phyloP scores from a whole-genome alignment of 2,329 filamentous ascomycete genomes.

The Xylaria sp. region DNA sequence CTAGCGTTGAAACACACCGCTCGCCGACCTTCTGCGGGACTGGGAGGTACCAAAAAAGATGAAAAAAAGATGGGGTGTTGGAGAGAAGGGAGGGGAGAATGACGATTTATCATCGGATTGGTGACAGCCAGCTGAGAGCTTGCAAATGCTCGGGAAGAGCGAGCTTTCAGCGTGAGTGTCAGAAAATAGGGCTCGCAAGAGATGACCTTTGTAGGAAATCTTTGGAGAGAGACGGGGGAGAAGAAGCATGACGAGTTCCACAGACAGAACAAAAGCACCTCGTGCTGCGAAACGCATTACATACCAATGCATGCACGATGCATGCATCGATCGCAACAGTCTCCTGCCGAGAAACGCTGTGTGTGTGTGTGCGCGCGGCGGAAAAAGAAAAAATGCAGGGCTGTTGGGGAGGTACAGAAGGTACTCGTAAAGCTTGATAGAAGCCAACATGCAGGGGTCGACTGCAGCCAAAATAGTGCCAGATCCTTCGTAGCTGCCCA shows the following conservation, averaged over 20 bases:
- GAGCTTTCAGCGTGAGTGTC: constrained; percentile 1
- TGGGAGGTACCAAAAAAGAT: not conserved
- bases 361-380: not conserved
- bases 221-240: not conserved
- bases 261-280: not conserved
- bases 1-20: constrained; percentile 5
- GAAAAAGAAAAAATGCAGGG: constrained; percentile 7
- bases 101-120: not conserved
- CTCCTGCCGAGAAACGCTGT: constrained; percentile 19
- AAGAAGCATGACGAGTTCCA: not conserved
- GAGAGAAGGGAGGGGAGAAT: not conserved
- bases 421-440: not conserved
- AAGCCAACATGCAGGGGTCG: not conserved
- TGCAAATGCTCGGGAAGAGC: not conserved
- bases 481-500: constrained; percentile 1
- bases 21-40: not conserved
- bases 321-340: constrained; percentile 9
- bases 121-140: not conserved
- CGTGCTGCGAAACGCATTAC: constrained; percentile 8
- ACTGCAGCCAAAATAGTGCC: not conserved
- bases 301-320: constrained; percentile 16
- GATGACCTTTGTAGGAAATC: not conserved
- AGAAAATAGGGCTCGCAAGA: not conserved
- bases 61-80: not conserved
- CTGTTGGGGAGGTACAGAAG: not conserved